Evolutionary conservation across 805 yeast species (phyloP), one percentile per base, ranked within the genome.

Genomic region (Ogataea neopini): DNA sequence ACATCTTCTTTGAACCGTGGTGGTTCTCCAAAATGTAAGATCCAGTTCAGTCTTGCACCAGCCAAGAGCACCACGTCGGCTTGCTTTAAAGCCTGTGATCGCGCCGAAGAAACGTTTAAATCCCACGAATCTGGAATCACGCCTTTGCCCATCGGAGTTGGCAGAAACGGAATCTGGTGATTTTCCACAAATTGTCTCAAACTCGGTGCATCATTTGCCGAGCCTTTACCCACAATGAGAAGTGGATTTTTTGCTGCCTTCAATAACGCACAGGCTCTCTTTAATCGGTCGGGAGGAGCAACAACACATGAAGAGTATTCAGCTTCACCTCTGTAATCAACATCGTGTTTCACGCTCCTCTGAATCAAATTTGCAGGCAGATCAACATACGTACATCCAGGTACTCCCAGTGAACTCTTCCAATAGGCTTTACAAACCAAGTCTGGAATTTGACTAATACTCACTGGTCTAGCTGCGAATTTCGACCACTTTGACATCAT

Each of bases 61-160:
- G 81, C 60, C 1, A 84, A 65, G 2, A 84, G 41, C 1, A 84
- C 72, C 3, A 84, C 77, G 57, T 84, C 88, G 0, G 88, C 80
- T 6, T 64, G 53, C 50, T 68, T 70, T 54, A 84, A 67, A 0
- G 80, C 87, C n/a, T 70, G 66, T 0, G 88, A 80, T 47, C 90
- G 69, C 3, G 86, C 87, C 2, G 87, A 80, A 0, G 86, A 76
- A 11, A 80, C 72, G 53, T 84, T 84, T 26, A 72, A 59, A 0
- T 56, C 57, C 33, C 66, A 62, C 3, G 63, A 53, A 58, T 84
- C 91, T 2, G 78, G 68, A 1, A 84, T 64, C 0, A 84, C 79
- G 8, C 91, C 91, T 62, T 84, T 84, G 0, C 86, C 91, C 91
- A 84, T 84, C 3, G 91, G 89, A 0, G 90, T 84, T 8, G 90